phyloP scores from a whole-genome alignment of 805 yeast genomes.

The Pichia nanzhaoensis region DNA sequence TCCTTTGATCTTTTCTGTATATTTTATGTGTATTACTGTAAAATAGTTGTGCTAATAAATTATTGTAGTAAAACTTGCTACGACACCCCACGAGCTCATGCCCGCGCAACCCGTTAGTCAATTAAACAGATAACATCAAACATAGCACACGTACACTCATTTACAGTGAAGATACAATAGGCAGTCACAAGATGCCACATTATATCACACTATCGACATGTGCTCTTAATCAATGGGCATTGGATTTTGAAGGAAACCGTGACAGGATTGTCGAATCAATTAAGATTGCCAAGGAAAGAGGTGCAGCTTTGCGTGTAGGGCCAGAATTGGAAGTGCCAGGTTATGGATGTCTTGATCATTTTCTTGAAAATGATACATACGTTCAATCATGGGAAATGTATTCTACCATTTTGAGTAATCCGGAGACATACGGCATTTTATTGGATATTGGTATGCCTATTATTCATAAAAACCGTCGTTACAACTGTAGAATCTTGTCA shows the following conservation, averaged over 20 bases:
- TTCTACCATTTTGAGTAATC: constrained; percentile 60
- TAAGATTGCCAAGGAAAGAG: constrained; percentile 60
- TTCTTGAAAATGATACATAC: constrained; percentile 80
- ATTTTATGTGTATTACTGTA: too few relatives aligned
- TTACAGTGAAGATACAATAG: not conserved
- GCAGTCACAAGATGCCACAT: constrained; percentile 57
- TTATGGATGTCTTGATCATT: constrained; percentile 92
- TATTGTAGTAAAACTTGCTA: too few relatives aligned
- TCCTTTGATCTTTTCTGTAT: too few relatives aligned
- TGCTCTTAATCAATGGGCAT: constrained; percentile 96
- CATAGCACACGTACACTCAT: too few relatives aligned
- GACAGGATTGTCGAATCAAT: constrained; percentile 86
- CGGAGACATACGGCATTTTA: constrained; percentile 68
- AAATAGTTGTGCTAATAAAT: too few relatives aligned
- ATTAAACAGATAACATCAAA: too few relatives aligned
- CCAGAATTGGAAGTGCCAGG: constrained; percentile 96
- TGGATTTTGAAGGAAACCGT: constrained; percentile 95
- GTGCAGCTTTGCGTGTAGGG: constrained; percentile 86
- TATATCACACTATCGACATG: constrained; percentile 88
- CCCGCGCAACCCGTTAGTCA: too few relatives aligned
- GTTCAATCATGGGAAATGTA: constrained; percentile 95
- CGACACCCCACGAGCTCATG: too few relatives aligned
- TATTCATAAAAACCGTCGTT: constrained; percentile 77
- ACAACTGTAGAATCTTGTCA: constrained; percentile 85
- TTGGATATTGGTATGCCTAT: constrained; percentile 95